These are phyloP conservation scores for Yamadazyma olivae DNA, from an alignment of 805 yeast species.

Conservation along the genomic window DNA sequence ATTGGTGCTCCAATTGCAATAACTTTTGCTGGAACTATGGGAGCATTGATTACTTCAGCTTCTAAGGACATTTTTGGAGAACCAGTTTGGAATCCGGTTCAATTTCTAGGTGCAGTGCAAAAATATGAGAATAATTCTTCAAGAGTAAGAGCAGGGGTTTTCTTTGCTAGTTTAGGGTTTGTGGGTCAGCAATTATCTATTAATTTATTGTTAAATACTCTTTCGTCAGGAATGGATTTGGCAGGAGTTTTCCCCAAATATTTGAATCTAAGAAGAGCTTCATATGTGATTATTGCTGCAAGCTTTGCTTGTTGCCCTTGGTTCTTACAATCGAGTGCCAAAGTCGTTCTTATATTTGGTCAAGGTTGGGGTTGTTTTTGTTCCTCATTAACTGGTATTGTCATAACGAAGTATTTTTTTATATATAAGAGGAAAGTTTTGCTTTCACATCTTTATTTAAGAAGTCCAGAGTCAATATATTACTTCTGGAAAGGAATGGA, in stretches of 20 bases:
- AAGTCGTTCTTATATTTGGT: conserved; percentile 74
- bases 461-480: conserved; percentile 11
- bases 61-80: conserved; percentile 21
- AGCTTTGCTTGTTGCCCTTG: conserved; percentile 79
- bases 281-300: conserved; percentile 68
- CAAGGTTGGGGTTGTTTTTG: conserved; percentile 81
- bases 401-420: conserved; percentile 58
- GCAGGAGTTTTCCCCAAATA: conserved; percentile 22
- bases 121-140: conserved; percentile 34
- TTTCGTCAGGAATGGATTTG: conserved; percentile 21
- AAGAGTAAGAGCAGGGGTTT: conserved; percentile 21
- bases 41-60: conserved; percentile 11
- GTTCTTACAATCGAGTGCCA: conserved; percentile 68
- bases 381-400: conserved; percentile 79
- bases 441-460: conserved; percentile 12
- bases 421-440: conserved; percentile 15
- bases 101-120: conserved; percentile 7
- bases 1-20: conserved; percentile 10
- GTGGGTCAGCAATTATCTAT: conserved; percentile 27
- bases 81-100: conserved; percentile 14
- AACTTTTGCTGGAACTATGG: conserved; percentile 6
- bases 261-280: conserved; percentile 69
- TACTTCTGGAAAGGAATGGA: conserved; percentile 18
- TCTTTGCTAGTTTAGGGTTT: conserved; percentile 13
- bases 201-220: conserved; percentile 22